Evolutionary conservation across 192 early-diverging fungal genomes (phyloP).

Genomic region (Entophlyctis helioformis): DNA sequence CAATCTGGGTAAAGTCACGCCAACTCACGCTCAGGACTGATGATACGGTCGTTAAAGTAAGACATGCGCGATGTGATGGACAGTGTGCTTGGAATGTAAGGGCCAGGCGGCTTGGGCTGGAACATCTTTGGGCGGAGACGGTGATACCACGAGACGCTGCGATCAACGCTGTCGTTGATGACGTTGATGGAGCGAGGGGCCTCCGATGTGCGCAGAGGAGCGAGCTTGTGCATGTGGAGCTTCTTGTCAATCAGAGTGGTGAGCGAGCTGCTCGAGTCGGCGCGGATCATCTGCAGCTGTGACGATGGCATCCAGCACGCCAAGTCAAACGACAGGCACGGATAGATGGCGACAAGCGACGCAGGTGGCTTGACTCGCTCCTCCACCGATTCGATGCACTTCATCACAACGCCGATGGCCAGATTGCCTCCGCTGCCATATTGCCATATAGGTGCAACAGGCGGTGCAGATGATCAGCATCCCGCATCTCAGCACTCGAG

Average conservation of each 20-base stretch:
- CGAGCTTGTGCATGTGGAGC: conserved; percentile 51
- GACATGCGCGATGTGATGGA: conserved; percentile 37
- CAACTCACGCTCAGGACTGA: conserved; percentile 54
- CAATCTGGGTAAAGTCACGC: too few species aligned
- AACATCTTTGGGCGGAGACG: conserved; percentile 9
- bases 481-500: too few species aligned
- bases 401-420: conserved; percentile 60
- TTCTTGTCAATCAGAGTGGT: conserved; percentile 41
- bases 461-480: too few species aligned
- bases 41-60: conserved; percentile 79
- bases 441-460: too few species aligned
- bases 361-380: conserved; percentile 50
- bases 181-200: conserved; percentile 37
- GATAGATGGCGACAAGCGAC: conserved; percentile 79
- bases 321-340: conserved; percentile 81
- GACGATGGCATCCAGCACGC: conserved; percentile 78
- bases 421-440: conserved; percentile 88
- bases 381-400: conserved; percentile 54
- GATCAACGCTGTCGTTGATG: conserved; percentile 28
- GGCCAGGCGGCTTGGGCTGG: conserved; percentile 4
- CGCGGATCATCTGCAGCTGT: conserved; percentile 45
- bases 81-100: conserved; percentile 20
- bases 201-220: conserved; percentile 44
- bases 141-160: conserved; percentile 26
- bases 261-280: conserved; percentile 38